These are phyloP conservation scores for Pyrus hybrid DNA, from an alignment of 331 rosid genomes.

Conservation along the genomic window DNA sequence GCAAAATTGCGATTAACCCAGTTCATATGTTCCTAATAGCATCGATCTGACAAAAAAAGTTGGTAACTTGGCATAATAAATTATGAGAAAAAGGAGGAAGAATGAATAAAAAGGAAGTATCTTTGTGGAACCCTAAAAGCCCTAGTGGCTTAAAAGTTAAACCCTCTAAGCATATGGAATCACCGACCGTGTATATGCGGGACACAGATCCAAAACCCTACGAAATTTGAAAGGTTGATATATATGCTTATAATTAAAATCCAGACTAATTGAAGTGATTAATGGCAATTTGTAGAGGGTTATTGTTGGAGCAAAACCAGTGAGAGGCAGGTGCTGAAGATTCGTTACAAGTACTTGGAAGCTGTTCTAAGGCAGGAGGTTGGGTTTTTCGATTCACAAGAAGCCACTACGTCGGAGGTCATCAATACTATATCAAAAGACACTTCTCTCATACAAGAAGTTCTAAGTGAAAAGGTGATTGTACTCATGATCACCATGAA, in stretches of 20 bases:
- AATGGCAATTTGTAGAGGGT: conserved; percentile 49
- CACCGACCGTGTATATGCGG: neutral
- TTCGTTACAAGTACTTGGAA: conserved; percentile 82
- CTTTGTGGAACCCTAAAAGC: conserved; percentile 42
- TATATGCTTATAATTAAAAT: neutral
- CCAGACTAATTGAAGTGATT: neutral
- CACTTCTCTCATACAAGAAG: conserved; percentile 80
- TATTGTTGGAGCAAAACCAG: conserved; percentile 98
- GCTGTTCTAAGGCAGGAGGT: conserved; percentile 91
- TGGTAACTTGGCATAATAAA: neutral
- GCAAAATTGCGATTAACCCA: neutral
- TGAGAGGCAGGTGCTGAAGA: conserved; percentile 76
- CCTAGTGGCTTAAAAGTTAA: neutral
- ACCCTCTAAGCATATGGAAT: neutral
- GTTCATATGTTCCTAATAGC: neutral
- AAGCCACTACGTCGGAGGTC: conserved; percentile 81
- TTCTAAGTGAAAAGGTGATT: conserved; percentile 81
- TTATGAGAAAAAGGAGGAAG: neutral
- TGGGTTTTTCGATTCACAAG: conserved; percentile 84
- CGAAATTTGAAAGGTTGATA: neutral
- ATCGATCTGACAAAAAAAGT: neutral
- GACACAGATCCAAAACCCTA: neutral
- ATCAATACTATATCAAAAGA: conserved; percentile 80
- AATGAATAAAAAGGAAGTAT: neutral
- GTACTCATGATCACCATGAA: neutral